Evolutionary conservation across 164 flowering plant genomes (phyloP), one percentile per base, ranked within the genome.

Genomic region (Stephania japonica): DNA sequence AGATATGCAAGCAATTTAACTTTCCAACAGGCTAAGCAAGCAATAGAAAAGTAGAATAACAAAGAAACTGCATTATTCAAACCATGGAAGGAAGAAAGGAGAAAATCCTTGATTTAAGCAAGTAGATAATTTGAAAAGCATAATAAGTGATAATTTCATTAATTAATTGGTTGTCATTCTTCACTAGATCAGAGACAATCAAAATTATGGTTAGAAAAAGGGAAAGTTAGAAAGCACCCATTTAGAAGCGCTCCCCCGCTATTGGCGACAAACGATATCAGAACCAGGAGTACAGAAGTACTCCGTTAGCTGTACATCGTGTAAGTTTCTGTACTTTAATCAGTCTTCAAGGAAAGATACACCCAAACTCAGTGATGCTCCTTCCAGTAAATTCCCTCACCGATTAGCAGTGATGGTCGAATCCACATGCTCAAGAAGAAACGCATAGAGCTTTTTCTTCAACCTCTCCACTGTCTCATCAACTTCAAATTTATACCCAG

Each of bases 391-490:
- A n/a, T 21, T 69, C 71, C 49, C 27, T 70, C 69, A 44, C 69
- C 74, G 72, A 61, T 75, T 70, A 66, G 83, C 59, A 61, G 44
- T 70, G 42, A 64, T 53, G 19, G 83, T 56, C 5, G 79, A 79
- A 66, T 83, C 85, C 65, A 87, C 82, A 80, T 83, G 85, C 74
- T 86, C 88, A 18, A 88, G 85, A 49, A 90, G 69, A 68, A 90
- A 90, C 43, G 68, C 62, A 47, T 83, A 85, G 21, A 90, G 72
- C 80, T 87, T 85, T 82, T 88, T 87, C 75, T 70, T 86, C 75
- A 90, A 44, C 5, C 59, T 72, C 73, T 87, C 86, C n/a, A 86
- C 78, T 70, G 81, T 81, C 76, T 80, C 86, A 44, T 86, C 87
- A 41, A 70, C 74, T 64, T 81, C 80, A 67, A 67, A 65, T 65